Evolutionary conservation across 1,284 basidiomycete species (phyloP).

Genomic region (Puccinia novopanici): DNA sequence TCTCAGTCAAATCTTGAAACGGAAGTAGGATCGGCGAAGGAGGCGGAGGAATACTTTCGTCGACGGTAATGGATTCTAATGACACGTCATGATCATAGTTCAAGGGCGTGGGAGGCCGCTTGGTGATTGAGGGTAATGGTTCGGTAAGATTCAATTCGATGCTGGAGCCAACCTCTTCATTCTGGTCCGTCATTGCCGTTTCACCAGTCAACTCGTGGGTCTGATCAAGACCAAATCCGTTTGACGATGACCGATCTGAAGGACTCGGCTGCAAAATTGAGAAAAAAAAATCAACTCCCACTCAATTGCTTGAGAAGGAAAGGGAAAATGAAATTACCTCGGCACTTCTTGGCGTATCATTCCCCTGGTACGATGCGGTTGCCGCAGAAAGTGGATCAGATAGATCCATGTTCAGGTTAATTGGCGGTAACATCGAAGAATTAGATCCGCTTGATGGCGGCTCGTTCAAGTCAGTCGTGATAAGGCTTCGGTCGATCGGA

Average conservation of each 20-base stretch:
- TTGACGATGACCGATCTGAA: slow-evolving; percentile 19
- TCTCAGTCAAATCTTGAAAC: slow-evolving; percentile 41
- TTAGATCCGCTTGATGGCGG: not conserved
- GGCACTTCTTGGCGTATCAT: not conserved
- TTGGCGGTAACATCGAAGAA: slow-evolving; percentile 19
- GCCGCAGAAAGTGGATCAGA: slow-evolving; percentile 36
- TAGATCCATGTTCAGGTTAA: slow-evolving; percentile 23
- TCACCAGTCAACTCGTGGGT: not conserved
- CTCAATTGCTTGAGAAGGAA: not conserved
- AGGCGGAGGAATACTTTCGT: slow-evolving; percentile 9
- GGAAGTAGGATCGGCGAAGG: slow-evolving; percentile 43
- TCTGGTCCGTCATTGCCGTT: not conserved
- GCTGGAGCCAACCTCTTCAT: not conserved
- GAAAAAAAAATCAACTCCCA: not conserved
- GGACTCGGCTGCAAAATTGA: slow-evolving; percentile 8
- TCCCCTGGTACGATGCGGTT: not conserved
- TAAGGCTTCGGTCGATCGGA: not conserved
- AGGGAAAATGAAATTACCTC: not conserved
- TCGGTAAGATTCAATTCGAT: not conserved
- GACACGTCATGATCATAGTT: slow-evolving; percentile 6
- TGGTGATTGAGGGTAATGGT: slow-evolving; percentile 35
- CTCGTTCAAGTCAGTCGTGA: not conserved
- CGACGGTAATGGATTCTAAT: slow-evolving; percentile 4
- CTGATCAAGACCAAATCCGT: slow-evolving; percentile 19
- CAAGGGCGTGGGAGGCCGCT: slow-evolving; percentile 25